These are phyloP conservation scores for Saturnispora sanitii DNA, from an alignment of 805 yeast species.

Conservation along the genomic window DNA sequence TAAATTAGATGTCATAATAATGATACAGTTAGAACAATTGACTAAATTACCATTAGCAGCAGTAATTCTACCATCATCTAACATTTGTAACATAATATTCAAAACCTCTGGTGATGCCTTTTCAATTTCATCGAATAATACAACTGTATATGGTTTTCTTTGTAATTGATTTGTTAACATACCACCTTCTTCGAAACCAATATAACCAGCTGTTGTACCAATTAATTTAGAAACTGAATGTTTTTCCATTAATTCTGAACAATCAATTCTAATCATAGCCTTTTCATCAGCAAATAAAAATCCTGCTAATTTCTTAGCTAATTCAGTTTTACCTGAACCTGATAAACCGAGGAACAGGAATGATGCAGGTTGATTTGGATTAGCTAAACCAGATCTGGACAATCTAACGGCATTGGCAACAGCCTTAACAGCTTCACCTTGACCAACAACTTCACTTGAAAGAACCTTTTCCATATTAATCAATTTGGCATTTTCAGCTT, in stretches of 20 bases:
- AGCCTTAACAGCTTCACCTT: slow-evolving; percentile 89
- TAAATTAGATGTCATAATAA: slow-evolving; percentile 94
- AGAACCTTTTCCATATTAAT: slow-evolving; percentile 90
- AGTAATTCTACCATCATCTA: slow-evolving; percentile 95
- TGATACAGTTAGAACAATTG: slow-evolving; percentile 84
- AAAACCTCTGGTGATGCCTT: slow-evolving; percentile 98
- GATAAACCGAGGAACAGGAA: slow-evolving; percentile 90
- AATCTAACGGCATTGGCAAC: slow-evolving; percentile 92
- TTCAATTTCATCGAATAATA: slow-evolving; percentile 94
- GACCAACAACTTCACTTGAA: slow-evolving; percentile 83
- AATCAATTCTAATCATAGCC: slow-evolving; percentile 95
- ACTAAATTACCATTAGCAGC: slow-evolving; percentile 90
- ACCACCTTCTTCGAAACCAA: slow-evolving; percentile 98
- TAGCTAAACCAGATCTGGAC: slow-evolving; percentile 87
- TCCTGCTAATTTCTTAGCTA: slow-evolving; percentile 94
- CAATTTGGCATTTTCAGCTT: slow-evolving; percentile 88
- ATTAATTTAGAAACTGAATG: slow-evolving; percentile 90
- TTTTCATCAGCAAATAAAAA: slow-evolving; percentile 92
- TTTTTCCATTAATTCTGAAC: slow-evolving; percentile 92
- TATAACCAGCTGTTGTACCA: slow-evolving; percentile 96
- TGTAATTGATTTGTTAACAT: slow-evolving; percentile 84
- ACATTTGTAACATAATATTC: slow-evolving; percentile 80
- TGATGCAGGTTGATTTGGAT: slow-evolving; percentile 94
- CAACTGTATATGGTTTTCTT: slow-evolving; percentile 91
- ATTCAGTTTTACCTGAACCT: slow-evolving; percentile 97